These are phyloP conservation scores for Syzygium grande DNA, from an alignment of 345 rosid genomes.

Conservation along the genomic window DNA sequence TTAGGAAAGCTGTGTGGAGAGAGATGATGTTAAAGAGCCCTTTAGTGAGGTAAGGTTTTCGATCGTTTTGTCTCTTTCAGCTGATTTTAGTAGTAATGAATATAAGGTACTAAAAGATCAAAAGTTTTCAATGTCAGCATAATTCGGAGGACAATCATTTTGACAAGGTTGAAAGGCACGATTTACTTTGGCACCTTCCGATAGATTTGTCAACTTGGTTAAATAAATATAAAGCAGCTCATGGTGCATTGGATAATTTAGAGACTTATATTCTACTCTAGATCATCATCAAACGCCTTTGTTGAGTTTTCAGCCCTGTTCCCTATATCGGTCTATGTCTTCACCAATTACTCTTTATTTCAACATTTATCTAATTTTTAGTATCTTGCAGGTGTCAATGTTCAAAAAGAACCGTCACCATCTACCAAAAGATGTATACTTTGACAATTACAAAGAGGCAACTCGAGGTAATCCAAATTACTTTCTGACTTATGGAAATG, in stretches of 20 bases:
- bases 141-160: background rate
- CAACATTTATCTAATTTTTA: background rate
- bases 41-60: slow-evolving; percentile 67
- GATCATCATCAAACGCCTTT: background rate
- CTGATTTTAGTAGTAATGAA: background rate
- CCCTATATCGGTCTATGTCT: background rate
- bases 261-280: background rate
- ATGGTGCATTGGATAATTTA: background rate
- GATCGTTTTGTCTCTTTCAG: background rate
- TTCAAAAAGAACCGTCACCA: slow-evolving; percentile 92
- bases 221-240: background rate
- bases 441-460: slow-evolving; percentile 77
- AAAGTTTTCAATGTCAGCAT: background rate
- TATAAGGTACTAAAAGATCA: background rate
- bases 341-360: background rate
- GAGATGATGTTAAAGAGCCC: slow-evolving; percentile 82
- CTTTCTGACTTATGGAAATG: slow-evolving; percentile 93
- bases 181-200: background rate
- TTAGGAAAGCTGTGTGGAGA: slow-evolving; percentile 93
- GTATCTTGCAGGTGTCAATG: slow-evolving; percentile 64
- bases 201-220: background rate
- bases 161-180: background rate
- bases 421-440: slow-evolving; percentile 78
- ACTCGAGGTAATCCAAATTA: slow-evolving; percentile 88
- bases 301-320: background rate